Base-by-base conservation (phyloP, 2,329 filamentous ascomycete genomes). In the Lasiodiplodia gonubiensis region DNA sequence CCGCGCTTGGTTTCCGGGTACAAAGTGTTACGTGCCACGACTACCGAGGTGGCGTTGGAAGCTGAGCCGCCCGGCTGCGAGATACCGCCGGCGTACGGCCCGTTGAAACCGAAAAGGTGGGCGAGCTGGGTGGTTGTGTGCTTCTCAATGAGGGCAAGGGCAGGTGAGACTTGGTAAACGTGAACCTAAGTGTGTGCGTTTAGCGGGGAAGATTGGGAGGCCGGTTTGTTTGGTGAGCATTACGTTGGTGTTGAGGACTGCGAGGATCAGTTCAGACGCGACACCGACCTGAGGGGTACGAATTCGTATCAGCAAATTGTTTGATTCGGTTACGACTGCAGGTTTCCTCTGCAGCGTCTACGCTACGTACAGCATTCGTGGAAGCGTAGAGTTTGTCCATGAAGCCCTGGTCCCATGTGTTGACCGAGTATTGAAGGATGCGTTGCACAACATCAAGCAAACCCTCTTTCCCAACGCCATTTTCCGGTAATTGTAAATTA, bases 361-460 rank as follows among this genome's bases (percentile, higher is more conserved):
- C 25, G 48, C 49, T 49, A 79, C 86, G 69, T 75, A 90, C 89
- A 51, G 94, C 90, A 75, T 95, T 95, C 48, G 92, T 96, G 70
- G 90, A 90, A n/a, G 91, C 88, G 79, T 97, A 98, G 21, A 98
- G 84, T 81, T 99, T 98, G 80, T 97, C 94, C 75, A 98, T 81
- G 80, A 98, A 99, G 12, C 94, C 94, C 79, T 97, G 94, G 75
- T 97, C 92, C 92, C 94, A 98, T n/a, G 94, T 97, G 80, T 99
- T 99, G 75, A 98, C 94, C 74, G 91, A 95, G 79, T 96, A 93
- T 70, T 87, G 85, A 51, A 98, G 84, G 23, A 97, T 84, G 69
- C 89, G 86, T 71, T 88, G 82, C 54, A 97, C 85, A 3, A 88
- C 67, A 2, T 74, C 66, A 18, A 84, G 49, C 14, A 85, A 70